Base-by-base conservation (phyloP, 257 asterid species). In the Solanum etuberosum region DNA sequence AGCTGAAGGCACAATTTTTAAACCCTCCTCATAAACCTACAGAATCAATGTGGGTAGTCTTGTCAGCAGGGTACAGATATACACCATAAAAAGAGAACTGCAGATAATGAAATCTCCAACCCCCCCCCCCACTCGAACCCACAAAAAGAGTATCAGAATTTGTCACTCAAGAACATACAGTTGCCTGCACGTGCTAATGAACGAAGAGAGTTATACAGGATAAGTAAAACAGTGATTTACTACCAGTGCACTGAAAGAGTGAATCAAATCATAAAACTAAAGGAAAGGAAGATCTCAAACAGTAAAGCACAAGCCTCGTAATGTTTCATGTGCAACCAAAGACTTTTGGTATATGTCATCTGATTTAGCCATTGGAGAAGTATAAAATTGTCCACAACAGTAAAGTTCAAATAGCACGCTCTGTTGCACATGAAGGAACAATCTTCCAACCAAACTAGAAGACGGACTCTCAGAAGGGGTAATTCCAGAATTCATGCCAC, bases 21-120 rank as follows among this genome's bases (percentile, higher is more conserved):
- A 87, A 86, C 94, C 98, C 81, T 95, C 96, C 89, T 95, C 98
- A 12, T 94, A 97, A 91, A 94, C 96, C 99, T 97, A 89, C 85
- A 91, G 83, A 59, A 43, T 65, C 72, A 67, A 32, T 68, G 86
- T 9, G 37, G 63, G 83, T 83, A 67, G 80, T 27, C 76, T 83
- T 48, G 54, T 61, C 70, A 63, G 37, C 25, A 42, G 73, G 54
- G 59, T 35, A 81, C 31, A 40, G 54, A 46, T 78, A 78, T 27
- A 48, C 7, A 80, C 29, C 85, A 80, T 80, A 43, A 80, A 42
- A 81, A 71, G 59, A 82, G 37, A 68, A 48, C 27, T 13, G 34
- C 71, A 46, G 35, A 31, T 37, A 48, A 18, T 81, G 40, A 67
- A 31, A 42, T 43, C 37, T 27, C 85, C 67, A 46, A 46, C 13